These are phyloP conservation scores for Cenchrus purpureus DNA, from an alignment of 176 grass and related monocot genomes.

Conservation along the genomic window DNA sequence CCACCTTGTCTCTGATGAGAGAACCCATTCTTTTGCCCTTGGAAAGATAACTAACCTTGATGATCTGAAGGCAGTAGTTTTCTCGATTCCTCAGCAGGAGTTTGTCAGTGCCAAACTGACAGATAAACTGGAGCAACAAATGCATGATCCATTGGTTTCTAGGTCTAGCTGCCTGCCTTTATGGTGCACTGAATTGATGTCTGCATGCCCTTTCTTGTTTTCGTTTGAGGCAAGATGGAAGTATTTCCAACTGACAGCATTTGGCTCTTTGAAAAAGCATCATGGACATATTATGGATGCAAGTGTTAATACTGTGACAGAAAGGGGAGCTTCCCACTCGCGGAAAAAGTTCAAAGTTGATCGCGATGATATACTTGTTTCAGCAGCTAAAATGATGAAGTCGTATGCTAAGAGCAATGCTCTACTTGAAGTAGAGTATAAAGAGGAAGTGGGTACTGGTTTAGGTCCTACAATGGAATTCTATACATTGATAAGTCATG, in stretches of 20 bases:
- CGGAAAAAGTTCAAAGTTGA: conserved; percentile 89
- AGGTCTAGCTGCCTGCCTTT: conserved; percentile 69
- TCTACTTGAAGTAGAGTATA: conserved; percentile 73
- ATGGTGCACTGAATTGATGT: conserved; percentile 88
- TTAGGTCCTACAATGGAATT: conserved; percentile 89
- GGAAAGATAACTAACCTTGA: conserved; percentile 65
- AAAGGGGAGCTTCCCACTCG: conserved; percentile 46
- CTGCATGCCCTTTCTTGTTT: conserved; percentile 95
- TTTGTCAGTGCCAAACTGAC: conserved; percentile 86
- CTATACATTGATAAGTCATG: conserved; percentile 81
- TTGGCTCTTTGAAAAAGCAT: conserved; percentile 66
- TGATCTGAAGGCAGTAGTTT: conserved; percentile 61
- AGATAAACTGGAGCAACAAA: conserved; percentile 98
- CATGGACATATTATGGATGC: conserved; percentile 45
- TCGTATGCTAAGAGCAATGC: conserved; percentile 64
- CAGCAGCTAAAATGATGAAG: conserved; percentile 73
- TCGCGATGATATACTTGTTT: conserved; percentile 69
- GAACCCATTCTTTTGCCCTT: conserved; percentile 62
- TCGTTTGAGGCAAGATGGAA: conserved; percentile 91
- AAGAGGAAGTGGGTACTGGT: conserved; percentile 84
- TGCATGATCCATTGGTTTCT: conserved; percentile 82
- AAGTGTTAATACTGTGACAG: conserved; percentile 44
- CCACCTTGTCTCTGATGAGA: conserved; percentile 63
- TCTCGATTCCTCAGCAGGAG: conserved; percentile 74
- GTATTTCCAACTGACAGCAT: conserved; percentile 82